Evolutionary conservation across 345 rosid genomes (phyloP).

Genomic region (Toxicodendron radicans): DNA sequence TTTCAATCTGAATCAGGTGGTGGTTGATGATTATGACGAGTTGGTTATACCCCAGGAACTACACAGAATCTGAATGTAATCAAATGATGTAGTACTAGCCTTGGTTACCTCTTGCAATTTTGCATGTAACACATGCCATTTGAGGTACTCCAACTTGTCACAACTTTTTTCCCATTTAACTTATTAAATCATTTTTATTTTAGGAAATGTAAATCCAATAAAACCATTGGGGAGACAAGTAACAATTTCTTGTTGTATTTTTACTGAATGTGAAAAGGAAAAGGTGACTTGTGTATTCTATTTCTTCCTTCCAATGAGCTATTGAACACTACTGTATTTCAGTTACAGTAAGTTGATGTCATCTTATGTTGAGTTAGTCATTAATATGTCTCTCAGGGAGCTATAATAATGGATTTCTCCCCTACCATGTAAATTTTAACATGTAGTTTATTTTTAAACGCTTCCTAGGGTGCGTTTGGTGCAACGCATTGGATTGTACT

Average conservation of each 20-base stretch:
- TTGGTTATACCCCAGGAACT: slow-evolving; percentile 65
- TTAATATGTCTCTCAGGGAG: too few species aligned
- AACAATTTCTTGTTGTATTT: not conserved
- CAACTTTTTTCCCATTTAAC: not conserved
- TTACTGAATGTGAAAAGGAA: not conserved
- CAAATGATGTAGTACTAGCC: not conserved
- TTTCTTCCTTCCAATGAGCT: not conserved
- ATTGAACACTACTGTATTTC: not conserved
- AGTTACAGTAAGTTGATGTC: not conserved
- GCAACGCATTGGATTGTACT: too few species aligned
- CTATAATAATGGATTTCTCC: too few species aligned
- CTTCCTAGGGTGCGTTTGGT: too few species aligned
- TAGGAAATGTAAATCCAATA: not conserved
- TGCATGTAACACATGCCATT: slow-evolving; percentile 22
- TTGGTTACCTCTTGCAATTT: slow-evolving; percentile 39
- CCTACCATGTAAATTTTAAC: too few species aligned
- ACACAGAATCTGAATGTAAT: slow-evolving; percentile 39
- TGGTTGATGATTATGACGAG: slow-evolving; percentile 69
- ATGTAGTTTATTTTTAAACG: too few species aligned
- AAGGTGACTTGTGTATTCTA: not conserved
- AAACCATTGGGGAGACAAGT: not conserved
- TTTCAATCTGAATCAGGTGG: slow-evolving; percentile 37
- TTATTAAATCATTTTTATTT: not conserved
- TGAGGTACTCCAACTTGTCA: slow-evolving; percentile 19
- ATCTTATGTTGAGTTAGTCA: too few species aligned